Evolutionary conservation across 2,329 filamentous ascomycete genomes (phyloP), one percentile per base, ranked within the genome.

Genomic region (Teratosphaeriaceae sp.): DNA sequence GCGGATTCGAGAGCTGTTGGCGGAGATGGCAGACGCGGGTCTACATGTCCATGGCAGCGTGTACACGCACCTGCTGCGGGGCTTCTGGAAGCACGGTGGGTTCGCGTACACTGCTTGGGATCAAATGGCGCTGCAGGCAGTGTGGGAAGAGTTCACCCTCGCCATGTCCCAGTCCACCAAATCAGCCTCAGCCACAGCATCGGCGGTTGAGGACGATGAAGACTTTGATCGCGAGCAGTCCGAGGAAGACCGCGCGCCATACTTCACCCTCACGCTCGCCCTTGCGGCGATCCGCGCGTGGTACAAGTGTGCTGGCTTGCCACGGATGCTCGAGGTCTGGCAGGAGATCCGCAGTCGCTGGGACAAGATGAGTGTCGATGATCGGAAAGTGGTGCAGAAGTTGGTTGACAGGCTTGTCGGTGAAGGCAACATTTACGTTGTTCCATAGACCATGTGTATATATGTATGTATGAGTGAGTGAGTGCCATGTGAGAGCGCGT

Each of bases 11-110:
- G 75, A 79, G 38, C 77, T 88, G 34, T 68, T 98, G 18, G 76
- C 79, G 36, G 90, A 97, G 61, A 95, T 96, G 78, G 77, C 43
- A 66, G 21, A 69, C 27, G 80, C 81, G 51, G 67, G 74, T 2
- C 71, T 94, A 3, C 77, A 80, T 0, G 68, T 90, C 13, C 80
- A 90, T 47, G 84, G 84, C 5, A 76, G 83, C 44, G 76, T 94
- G 19, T 96, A 90, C 57, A 71, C 92, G 27, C 75, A 84, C 6
- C 70, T 97, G 3, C 85, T 97, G 66, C 83, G 87, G 55, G 88
- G 85, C 0, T 98, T 97, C 59, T 73, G 75, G 23, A 63, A 69
- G 2, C 82, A 95, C 57, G 90, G 89, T 9, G 80, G 79, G 20
- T 64, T 74, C 15, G 66, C 70, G 19, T 70, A 80, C 49, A 80